Evolutionary conservation across 441 rosid species (phyloP).

Genomic region (Populus hybrid): DNA sequence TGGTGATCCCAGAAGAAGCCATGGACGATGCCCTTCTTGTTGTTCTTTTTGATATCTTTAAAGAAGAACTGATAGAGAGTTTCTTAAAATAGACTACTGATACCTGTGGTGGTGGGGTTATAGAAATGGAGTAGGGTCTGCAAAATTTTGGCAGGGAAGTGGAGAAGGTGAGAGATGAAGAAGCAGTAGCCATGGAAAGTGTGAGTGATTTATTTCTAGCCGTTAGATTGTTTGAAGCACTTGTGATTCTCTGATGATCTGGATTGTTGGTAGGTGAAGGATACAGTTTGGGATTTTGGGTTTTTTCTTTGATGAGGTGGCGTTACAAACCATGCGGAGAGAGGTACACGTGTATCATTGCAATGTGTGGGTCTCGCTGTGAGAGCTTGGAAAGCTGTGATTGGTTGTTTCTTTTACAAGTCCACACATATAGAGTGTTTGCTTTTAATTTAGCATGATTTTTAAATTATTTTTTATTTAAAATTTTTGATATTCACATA

Average conservation of each 20-base stretch:
- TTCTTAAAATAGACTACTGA: background rate
- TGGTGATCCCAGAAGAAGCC: conserved; percentile 10
- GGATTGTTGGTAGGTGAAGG: background rate
- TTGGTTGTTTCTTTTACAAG: background rate
- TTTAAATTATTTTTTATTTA: too few relatives aligned
- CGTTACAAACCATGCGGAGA: background rate
- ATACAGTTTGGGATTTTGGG: background rate
- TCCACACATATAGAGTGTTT: too few relatives aligned
- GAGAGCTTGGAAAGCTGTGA: background rate
- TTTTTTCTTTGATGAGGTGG: background rate
- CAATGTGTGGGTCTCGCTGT: background rate
- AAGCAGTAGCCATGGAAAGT: background rate
- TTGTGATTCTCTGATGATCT: background rate
- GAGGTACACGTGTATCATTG: background rate
- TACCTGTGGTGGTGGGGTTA: background rate
- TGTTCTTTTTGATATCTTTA: background rate
- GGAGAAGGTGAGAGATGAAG: conserved; percentile 8
- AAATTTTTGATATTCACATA: too few relatives aligned
- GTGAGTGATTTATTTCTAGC: conserved; percentile 1
- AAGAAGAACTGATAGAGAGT: background rate
- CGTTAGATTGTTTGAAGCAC: conserved; percentile 8
- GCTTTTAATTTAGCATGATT: too few relatives aligned
- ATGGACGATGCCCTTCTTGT: conserved; percentile 26
- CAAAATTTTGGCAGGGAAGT: background rate
- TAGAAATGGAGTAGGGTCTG: background rate